These are phyloP conservation scores for Saccharomyces hybrid DNA, from an alignment of 1,139 yeast species.

Conservation along the genomic window DNA sequence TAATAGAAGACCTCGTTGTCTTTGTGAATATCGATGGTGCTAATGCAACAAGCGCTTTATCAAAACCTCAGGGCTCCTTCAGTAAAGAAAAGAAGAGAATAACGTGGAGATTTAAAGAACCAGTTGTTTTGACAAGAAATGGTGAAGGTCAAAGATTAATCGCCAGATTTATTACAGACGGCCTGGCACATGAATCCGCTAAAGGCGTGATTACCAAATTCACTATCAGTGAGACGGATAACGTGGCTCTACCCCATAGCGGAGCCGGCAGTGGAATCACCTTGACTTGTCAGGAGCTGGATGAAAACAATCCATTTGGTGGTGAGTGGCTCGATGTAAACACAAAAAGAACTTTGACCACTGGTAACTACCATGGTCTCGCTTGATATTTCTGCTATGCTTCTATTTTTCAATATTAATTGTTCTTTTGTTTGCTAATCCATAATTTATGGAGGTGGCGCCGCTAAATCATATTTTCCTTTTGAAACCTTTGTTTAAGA, in stretches of 20 bases:
- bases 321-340: slow-evolving; percentile 32
- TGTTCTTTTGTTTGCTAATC: not conserved
- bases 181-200: slow-evolving; percentile 54
- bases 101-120: slow-evolving; percentile 65
- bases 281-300: slow-evolving; percentile 30
- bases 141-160: slow-evolving; percentile 51
- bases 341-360: slow-evolving; percentile 30
- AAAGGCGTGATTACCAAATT: slow-evolving; percentile 68
- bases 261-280: slow-evolving; percentile 29
- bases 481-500: too few relatives aligned
- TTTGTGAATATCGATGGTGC: slow-evolving; percentile 54
- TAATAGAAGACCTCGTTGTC: slow-evolving; percentile 56
- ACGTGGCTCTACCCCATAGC: slow-evolving; percentile 7
- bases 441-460: not conserved
- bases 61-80: slow-evolving; percentile 86
- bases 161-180: slow-evolving; percentile 63
- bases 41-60: slow-evolving; percentile 59
- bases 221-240: slow-evolving; percentile 33
- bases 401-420: not conserved
- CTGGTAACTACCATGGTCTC: slow-evolving; percentile 33
- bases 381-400: too few relatives aligned
- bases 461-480: not conserved
- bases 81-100: slow-evolving; percentile 77
- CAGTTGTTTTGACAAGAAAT: slow-evolving; percentile 34
- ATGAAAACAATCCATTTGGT: slow-evolving; percentile 35